A percentile compares a stretch with the other conserved stretches of the same genome.
phyloP scores from a whole-genome alignment of 352 stramenopile species.

The Phytophthora ramorum region DNA sequence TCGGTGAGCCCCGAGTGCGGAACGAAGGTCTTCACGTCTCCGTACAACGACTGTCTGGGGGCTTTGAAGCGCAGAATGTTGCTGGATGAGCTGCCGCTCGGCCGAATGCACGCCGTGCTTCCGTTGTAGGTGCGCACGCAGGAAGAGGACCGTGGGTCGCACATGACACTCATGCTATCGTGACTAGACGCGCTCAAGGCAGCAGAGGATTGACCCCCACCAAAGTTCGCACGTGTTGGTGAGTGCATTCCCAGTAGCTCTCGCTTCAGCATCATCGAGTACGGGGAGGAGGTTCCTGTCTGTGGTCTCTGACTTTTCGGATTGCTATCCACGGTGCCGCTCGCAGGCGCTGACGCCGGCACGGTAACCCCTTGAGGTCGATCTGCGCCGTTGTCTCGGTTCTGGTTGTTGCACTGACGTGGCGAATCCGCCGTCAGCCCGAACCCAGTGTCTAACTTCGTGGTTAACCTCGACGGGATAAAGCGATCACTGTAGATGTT shows the following conservation, averaged over 20 bases:
- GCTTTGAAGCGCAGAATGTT: slow-evolving; percentile 85
- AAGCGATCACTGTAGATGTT: slow-evolving; percentile 91
- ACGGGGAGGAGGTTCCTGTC: slow-evolving; percentile 42
- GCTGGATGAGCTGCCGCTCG: slow-evolving; percentile 45
- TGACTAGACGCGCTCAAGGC: slow-evolving; percentile 26
- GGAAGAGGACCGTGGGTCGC: slow-evolving; percentile 28
- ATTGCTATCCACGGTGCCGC: slow-evolving; percentile 14
- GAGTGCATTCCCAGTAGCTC: slow-evolving; percentile 76
- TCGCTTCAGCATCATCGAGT: slow-evolving; percentile 82
- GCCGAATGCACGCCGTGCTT: slow-evolving; percentile 39
- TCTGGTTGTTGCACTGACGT: slow-evolving; percentile 37
- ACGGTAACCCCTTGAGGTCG: slow-evolving; percentile 9
- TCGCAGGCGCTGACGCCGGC: slow-evolving; percentile 4
- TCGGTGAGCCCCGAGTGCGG: slow-evolving; percentile 54
- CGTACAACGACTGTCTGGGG: slow-evolving; percentile 61
- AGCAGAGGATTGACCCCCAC: slow-evolving; percentile 17
- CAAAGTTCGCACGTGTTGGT: slow-evolving; percentile 40
- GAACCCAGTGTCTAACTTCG: slow-evolving; percentile 82
- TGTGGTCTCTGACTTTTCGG: slow-evolving; percentile 23
- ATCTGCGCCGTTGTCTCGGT: slow-evolving; percentile 12
- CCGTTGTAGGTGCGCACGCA: slow-evolving; percentile 40
- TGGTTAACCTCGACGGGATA: slow-evolving; percentile 77
- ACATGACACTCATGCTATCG: slow-evolving; percentile 37
- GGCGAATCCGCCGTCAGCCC: slow-evolving; percentile 60
- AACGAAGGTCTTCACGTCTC: slow-evolving; percentile 63